Conservation (phyloP, 2,329 filamentous ascomycete species). For the Fusarium sp. region DNA sequence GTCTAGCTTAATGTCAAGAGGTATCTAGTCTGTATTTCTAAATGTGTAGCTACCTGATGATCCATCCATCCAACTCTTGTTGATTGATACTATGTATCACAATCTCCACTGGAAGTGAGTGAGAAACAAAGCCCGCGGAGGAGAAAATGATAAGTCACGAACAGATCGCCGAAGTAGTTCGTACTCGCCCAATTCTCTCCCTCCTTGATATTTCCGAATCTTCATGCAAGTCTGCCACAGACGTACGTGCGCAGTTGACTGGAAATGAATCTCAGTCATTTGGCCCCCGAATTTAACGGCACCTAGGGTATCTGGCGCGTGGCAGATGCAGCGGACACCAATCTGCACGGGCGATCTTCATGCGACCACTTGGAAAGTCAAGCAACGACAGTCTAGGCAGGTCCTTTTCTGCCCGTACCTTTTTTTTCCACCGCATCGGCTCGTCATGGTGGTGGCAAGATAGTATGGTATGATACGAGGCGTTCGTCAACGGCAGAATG, state of each 20-base stretch:
- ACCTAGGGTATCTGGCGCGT: slow-evolving; percentile 16
- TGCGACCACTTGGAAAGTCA: slow-evolving; percentile 28
- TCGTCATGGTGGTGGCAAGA: slow-evolving; percentile 22
- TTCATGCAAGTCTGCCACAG: slow-evolving; percentile 12
- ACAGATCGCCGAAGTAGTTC: not conserved
- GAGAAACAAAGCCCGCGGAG: not conserved
- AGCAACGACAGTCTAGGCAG: slow-evolving; percentile 1
- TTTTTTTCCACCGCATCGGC: not conserved
- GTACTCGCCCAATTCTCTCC: not conserved
- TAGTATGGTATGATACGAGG: not conserved
- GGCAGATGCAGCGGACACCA: slow-evolving; percentile 31
- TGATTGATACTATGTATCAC: not conserved
- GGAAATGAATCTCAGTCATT: slow-evolving; percentile 4
- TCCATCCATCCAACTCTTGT: not conserved
- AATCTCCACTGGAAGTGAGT: not conserved
- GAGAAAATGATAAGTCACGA: slow-evolving; percentile 12
- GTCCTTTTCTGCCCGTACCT: not conserved
- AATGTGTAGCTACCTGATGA: not conserved
- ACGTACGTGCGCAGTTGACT: slow-evolving; percentile 1
- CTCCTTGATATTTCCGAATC: slow-evolving; percentile 2
- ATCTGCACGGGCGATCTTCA: slow-evolving; percentile 32
- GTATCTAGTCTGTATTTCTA: not conserved
- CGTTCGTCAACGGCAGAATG: slow-evolving; percentile 2
- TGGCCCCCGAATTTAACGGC: slow-evolving; percentile 26
- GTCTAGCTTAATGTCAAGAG: slow-evolving; percentile 1